Evolutionary conservation across 495 filamentous ascomycete species (phyloP), one percentile per base, ranked within the genome.

Genomic region (Annulohypoxylon nitens): DNA sequence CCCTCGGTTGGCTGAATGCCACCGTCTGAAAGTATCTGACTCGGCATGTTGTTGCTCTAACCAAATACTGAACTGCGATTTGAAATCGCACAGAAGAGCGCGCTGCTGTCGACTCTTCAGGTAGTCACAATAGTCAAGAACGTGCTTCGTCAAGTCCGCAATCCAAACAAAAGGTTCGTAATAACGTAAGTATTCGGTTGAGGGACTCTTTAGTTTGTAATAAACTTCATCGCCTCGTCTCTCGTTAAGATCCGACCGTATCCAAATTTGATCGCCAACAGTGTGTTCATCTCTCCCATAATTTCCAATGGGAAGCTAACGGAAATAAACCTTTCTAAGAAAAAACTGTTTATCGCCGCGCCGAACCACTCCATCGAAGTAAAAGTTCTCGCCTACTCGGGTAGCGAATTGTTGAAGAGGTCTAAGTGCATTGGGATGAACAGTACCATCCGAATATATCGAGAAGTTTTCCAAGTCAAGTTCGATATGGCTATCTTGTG

Each of bases 151-250:
- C 11, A 93, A 80, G 55, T 89, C 86, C 0, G 86, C 90, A 14
- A 93, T 71, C 92, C 92, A 94, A 0, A 87, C 62, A 64, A 93
- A 93, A 0, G 86, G 82, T 5, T 82, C 57, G 62, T 89, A 82
- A 70, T 88, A 93, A 20, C 87, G 75, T 39, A 23, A 50, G 69
- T 94, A 94, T 53, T 89, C 87, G 0, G 69, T 26, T 0, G 89
- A 78, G 5, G 91, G 89, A 1, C 77, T 81, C 14, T 74, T 78
- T 1, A 94, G 77, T 14, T 82, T 81, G 73, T 93, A 94, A 81
- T 91, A 93, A 5, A 92, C 76, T 33, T 86, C 76, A 0, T 67
- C 69, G 6, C 51, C 67, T 16, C 70, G 67, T 1, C 77, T 75
- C 0, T 78, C 51, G 12, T 82, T 76, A 0, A 74, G 18, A 9